Evolutionary conservation across 495 filamentous ascomycete species (phyloP).

Genomic region (Glarea lozoyensis): DNA sequence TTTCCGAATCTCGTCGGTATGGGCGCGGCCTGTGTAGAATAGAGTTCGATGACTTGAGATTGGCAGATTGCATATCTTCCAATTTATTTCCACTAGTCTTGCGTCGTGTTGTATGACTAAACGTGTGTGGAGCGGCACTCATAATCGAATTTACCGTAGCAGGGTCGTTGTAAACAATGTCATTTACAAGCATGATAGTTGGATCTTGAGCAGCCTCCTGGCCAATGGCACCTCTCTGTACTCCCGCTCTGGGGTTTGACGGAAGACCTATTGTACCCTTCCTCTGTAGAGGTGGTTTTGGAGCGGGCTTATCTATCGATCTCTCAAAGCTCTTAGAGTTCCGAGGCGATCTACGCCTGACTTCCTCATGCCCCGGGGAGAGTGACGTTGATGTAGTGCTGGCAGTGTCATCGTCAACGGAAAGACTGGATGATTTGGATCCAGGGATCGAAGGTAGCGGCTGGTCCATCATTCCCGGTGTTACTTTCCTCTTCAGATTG

Average conservation of each 20-base stretch:
- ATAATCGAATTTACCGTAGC: conserved; percentile 35
- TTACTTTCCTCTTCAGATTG: conserved; percentile 35
- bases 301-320: not conserved
- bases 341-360: conserved; percentile 18
- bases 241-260: conserved; percentile 37
- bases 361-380: conserved; percentile 21
- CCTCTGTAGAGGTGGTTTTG: conserved; percentile 33
- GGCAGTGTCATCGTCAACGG: conserved; percentile 12
- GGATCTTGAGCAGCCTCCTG: conserved; percentile 26
- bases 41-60: conserved; percentile 23
- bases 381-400: conserved; percentile 19
- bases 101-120: conserved; percentile 17
- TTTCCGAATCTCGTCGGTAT: conserved; percentile 33
- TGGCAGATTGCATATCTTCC: conserved; percentile 5
- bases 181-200: conserved; percentile 44
- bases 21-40: conserved; percentile 44
- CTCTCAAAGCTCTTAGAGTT: conserved; percentile 12
- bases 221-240: conserved; percentile 24
- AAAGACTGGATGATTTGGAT: conserved; percentile 10
- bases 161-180: conserved; percentile 41
- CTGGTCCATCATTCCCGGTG: conserved; percentile 1
- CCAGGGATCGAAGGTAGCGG: conserved; percentile 7
- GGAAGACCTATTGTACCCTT: conserved; percentile 40
- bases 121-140: conserved; percentile 24
- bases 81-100: conserved; percentile 6